Conservation (phyloP, 2,329 filamentous ascomycete species). For the Mollisiaceae sp. region DNA sequence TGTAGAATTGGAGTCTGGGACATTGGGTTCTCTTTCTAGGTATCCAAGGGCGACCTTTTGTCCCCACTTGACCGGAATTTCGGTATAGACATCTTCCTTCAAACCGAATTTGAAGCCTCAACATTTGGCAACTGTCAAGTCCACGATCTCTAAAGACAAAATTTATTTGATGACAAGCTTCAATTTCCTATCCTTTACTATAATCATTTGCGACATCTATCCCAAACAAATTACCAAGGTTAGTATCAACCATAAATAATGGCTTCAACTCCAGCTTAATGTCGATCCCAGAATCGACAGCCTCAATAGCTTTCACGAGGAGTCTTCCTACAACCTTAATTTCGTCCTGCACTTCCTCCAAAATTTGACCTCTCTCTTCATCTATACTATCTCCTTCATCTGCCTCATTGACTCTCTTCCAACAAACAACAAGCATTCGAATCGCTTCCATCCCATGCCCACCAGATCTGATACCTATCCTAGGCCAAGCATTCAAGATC, state of each 20-base stretch:
- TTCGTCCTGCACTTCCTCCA: slow-evolving; percentile 31
- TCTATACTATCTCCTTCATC: not conserved
- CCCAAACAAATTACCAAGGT: slow-evolving; percentile 44
- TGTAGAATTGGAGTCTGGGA: too few relatives aligned
- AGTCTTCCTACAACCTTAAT: slow-evolving; percentile 32
- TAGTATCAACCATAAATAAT: slow-evolving; percentile 40
- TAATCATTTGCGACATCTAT: not conserved
- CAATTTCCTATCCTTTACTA: not conserved
- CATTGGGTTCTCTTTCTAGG: too few relatives aligned
- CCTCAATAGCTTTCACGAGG: slow-evolving; percentile 33
- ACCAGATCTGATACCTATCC: slow-evolving; percentile 51
- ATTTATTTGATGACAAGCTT: not conserved
- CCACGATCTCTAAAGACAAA: too few relatives aligned
- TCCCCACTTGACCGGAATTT: too few relatives aligned
- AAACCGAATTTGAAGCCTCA: too few relatives aligned
- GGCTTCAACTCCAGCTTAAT: slow-evolving; percentile 33
- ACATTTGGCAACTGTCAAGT: too few relatives aligned
- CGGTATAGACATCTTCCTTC: too few relatives aligned
- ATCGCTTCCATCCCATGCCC: slow-evolving; percentile 22
- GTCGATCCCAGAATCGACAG: slow-evolving; percentile 16
- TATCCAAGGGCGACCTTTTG: too few relatives aligned
- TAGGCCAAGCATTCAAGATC: slow-evolving; percentile 71
- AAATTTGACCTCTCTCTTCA: slow-evolving; percentile 14
- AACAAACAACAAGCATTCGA: slow-evolving; percentile 22
- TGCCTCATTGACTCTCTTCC: slow-evolving; percentile 38